phyloP scores from a whole-genome alignment of 768 basidiomycete genomes.

The Rubroboletus satanas region DNA sequence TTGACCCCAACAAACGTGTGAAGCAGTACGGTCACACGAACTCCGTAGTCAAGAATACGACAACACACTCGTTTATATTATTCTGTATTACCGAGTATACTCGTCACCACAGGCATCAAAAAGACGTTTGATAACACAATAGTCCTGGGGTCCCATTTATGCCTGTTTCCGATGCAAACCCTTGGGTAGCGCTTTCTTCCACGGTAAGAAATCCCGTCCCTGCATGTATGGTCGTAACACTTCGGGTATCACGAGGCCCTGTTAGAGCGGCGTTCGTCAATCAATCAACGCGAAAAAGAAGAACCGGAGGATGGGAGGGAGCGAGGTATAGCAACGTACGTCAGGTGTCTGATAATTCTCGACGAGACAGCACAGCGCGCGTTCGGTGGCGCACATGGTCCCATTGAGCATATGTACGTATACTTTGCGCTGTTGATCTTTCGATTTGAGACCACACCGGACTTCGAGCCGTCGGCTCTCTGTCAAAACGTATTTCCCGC shows the following conservation, averaged over 20 bases:
- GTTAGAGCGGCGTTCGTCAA: background rate
- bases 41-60: background rate
- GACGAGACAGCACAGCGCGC: slow-evolving; percentile 94
- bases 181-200: slow-evolving; percentile 79
- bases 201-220: slow-evolving; percentile 85
- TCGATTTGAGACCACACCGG: slow-evolving; percentile 85
- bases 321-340: slow-evolving; percentile 41
- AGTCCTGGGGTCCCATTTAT: slow-evolving; percentile 16
- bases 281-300: background rate
- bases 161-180: slow-evolving; percentile 69
- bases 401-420: slow-evolving; percentile 99
- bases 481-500: slow-evolving; percentile 29
- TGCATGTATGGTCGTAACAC: slow-evolving; percentile 93
- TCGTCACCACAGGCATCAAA: background rate
- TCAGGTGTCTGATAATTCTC: slow-evolving; percentile 98
- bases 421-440: slow-evolving; percentile 85
- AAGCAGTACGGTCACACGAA: too few species aligned
- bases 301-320: background rate
- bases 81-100: background rate
- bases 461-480: slow-evolving; percentile 93
- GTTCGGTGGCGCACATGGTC: slow-evolving; percentile 94
- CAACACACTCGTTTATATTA: background rate
- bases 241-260: slow-evolving; percentile 91
- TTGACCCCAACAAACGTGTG: background rate
- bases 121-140: background rate